A percentile compares a stretch with the other conserved stretches of the same genome.
Evolutionary conservation across 225 moss, liverwort and hornwort species (phyloP).

Genomic region (Marchantia polymorpha): DNA sequence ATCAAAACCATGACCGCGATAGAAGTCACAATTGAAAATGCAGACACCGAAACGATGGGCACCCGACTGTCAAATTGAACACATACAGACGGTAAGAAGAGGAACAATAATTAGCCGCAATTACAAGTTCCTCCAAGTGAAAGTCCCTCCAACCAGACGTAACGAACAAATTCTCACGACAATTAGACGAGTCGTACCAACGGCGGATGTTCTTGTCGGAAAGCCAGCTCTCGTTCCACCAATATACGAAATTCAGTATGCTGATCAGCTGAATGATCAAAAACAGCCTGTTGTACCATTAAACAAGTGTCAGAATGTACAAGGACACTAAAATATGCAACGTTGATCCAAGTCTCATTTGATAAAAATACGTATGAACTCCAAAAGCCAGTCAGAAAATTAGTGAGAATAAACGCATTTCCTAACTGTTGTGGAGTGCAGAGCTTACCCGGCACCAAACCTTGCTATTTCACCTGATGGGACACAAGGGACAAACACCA

Average conservation of each 20-base stretch:
- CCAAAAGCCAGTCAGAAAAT: neutral
- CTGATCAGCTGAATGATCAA: conserved; percentile 67
- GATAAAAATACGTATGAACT: neutral
- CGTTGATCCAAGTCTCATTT: too few species aligned
- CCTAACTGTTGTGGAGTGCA: neutral
- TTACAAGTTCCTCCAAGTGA: too few species aligned
- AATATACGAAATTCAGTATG: conserved; percentile 75
- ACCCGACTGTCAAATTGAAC: conserved; percentile 55
- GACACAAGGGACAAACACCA: neutral
- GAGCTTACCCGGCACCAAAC: conserved; percentile 94
- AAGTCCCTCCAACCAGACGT: too few species aligned
- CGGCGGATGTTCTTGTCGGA: conserved; percentile 59
- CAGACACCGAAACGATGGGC: conserved; percentile 65
- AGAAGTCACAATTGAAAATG: conserved; percentile 50
- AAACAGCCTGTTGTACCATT: conserved; percentile 50
- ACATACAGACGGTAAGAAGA: neutral
- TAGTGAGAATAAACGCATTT: too few species aligned
- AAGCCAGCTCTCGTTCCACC: conserved; percentile 73
- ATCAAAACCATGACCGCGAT: conserved; percentile 65
- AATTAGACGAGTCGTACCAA: conserved; percentile 40
- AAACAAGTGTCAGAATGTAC: neutral
- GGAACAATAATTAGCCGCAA: neutral
- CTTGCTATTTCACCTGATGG: conserved; percentile 77
- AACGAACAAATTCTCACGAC: too few species aligned
- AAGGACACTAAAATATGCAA: neutral